Evolutionary conservation across 306 rosid species (phyloP), one percentile per base, ranked within the genome.

Genomic region (Medicago lupulina): DNA sequence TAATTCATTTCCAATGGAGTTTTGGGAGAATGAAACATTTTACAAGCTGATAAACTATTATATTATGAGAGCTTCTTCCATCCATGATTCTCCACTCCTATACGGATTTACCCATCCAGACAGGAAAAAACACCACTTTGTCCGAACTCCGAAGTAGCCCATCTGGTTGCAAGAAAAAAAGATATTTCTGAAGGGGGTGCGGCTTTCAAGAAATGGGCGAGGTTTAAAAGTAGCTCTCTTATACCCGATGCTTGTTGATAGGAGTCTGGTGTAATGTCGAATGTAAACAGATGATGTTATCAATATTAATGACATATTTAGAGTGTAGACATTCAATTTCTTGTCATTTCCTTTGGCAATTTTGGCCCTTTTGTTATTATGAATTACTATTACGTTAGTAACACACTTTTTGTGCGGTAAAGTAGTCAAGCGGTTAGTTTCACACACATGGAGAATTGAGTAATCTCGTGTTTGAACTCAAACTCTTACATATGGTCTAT

Each of bases 11-110:
- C 14, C 23, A 18, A 23, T 44, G 5, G 47, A 38, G 70, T 65
- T 47, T 63, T 65, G 34, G 40, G n/a, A 64, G 41, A 57, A 41
- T 67, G n/a, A 41, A 65, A 73, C 50, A 28, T 55, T 61, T 25
- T 15, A 79, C 78, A n/a, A 49, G 62, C 62, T 70, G 62, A 44
- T 55, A 72, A 72, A 44, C 16, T 43, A 58, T 36, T 72, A 39
- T 28, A 25, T 25, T 59, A 54, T 49, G 54, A 49, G 54, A 49
- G 54, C 54, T 28, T 28, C 31, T 28, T 28, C 31, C 31, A 28
- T 28, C 31, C 54, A 49, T 5, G 3, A 49, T 49, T 14, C 18
- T 49, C 7, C 38, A 34, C 38, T 31, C 28, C 4, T 28, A 4
- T 28, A 4, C 31, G 31, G 0, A 49, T 49, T 49, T 49, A 49